phyloP scores from a whole-genome alignment of 2,329 filamentous ascomycete genomes.

The Simplicillium aogashimaense region DNA sequence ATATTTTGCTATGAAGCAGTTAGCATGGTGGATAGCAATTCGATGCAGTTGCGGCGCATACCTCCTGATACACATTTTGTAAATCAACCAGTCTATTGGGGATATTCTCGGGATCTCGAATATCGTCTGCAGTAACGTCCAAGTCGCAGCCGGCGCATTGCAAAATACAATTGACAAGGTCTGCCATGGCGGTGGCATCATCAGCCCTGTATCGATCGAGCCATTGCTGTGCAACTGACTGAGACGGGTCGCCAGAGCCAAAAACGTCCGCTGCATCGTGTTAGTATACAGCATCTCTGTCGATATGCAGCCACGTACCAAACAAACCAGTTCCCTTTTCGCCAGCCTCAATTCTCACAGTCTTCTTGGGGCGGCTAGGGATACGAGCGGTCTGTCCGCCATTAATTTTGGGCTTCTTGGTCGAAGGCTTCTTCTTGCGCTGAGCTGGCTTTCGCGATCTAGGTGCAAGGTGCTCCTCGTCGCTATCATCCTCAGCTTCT shows the following conservation, averaged over 20 bases:
- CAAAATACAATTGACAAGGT: constrained; percentile 58
- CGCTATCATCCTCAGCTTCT: constrained; percentile 37
- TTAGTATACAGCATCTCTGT: constrained; percentile 4
- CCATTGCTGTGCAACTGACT: constrained; percentile 52
- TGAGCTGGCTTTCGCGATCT: constrained; percentile 28
- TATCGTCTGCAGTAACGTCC: constrained; percentile 70
- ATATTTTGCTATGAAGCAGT: constrained; percentile 50
- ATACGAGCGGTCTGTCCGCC: constrained; percentile 35
- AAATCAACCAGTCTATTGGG: constrained; percentile 70
- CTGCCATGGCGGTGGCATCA: constrained; percentile 43
- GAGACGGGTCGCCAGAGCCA: constrained; percentile 43
- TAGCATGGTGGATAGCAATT: background rate
- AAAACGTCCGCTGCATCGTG: constrained; percentile 48
- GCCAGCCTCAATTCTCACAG: constrained; percentile 39
- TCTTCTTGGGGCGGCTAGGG: constrained; percentile 46
- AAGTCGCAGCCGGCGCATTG: constrained; percentile 72
- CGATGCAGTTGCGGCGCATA: constrained; percentile 24
- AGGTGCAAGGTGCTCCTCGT: constrained; percentile 27
- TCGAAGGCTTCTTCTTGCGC: constrained; percentile 44
- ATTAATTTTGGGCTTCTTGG: constrained; percentile 57
- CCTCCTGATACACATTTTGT: constrained; percentile 79
- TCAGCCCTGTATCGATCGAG: constrained; percentile 46
- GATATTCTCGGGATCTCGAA: constrained; percentile 81
- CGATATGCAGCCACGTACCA: constrained; percentile 29
- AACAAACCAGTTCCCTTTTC: constrained; percentile 45